Evolutionary conservation across 768 basidiomycete genomes (phyloP), one percentile per base, ranked within the genome.

Genomic region (Tricholomella constricta): DNA sequence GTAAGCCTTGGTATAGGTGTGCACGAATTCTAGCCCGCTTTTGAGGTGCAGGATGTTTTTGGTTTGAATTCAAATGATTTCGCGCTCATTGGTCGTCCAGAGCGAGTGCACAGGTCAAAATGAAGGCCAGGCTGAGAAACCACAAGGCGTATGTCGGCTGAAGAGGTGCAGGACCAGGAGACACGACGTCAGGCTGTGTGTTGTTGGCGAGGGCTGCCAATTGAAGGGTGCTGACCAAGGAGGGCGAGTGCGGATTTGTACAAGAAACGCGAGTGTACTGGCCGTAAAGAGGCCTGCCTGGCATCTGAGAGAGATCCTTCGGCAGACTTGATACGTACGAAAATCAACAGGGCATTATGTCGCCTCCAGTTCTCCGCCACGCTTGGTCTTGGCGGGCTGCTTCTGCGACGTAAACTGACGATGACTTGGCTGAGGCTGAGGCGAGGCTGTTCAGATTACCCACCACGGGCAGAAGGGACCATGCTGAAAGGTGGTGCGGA

Each of bases 51-150:
- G 66, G 69, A 40, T 66, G 65, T 52, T 60, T 65, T 42, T 65
- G 60, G 25, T 60, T 60, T 25, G 70, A 59, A 9, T 72, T 65
- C 19, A 70, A 56, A 51, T 76, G 76, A 23, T 69, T 65, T 11
- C 74, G 67, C 0, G 77, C 65, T 80, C 80, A 81, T 51, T 79
- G 76, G 53, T 80, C 72, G 19, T 77, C 72, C 5, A 81, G 54
- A 12, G 69, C 62, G 19, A 77, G 67, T 10, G 75, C 75, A 54
- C 71, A 71, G 2, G 64, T 51, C n/a, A 80, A 60, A 38, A 74
- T 77, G 27, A 73, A 70, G 3, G 66, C 64, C 3, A 81, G 66
- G 51, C 77, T 78, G 26, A 78, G 64, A 53, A 80, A 77, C 75
- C 75, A 81, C 6, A 77, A 60, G 0, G 57, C 51, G 14, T 54